A percentile compares a stretch with the other conserved stretches of the same genome.
Conservation (phyloP, 108 stramenopile species). For the Skeletonema potamos region DNA sequence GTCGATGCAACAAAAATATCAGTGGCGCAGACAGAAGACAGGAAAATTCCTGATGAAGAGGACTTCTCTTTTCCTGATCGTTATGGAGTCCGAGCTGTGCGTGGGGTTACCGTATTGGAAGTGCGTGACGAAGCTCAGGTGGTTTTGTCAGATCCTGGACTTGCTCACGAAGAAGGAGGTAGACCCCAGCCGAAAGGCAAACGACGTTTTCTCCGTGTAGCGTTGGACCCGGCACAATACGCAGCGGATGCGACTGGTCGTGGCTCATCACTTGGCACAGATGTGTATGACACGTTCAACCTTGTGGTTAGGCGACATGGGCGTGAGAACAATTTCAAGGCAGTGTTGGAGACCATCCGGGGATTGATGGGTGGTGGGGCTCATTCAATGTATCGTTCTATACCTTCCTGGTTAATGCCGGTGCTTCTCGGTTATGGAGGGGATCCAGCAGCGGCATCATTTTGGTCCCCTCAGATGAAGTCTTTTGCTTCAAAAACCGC, state of each 20-base stretch:
- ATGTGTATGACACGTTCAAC: conserved; percentile 79
- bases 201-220: conserved; percentile 72
- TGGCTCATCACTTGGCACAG: conserved; percentile 58
- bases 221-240: conserved; percentile 91
- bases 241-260: conserved; percentile 49
- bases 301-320: conserved; percentile 88
- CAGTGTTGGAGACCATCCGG: conserved; percentile 92
- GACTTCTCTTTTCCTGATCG: conserved; percentile 78
- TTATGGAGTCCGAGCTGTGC: conserved; percentile 72
- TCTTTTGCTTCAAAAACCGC: conserved; percentile 70
- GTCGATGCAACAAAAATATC: conserved; percentile 77
- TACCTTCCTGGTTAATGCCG: conserved; percentile 92
- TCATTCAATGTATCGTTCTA: conserved; percentile 76
- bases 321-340: conserved; percentile 95
- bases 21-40: conserved; percentile 59
- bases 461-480: conserved; percentile 63
- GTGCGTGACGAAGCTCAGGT: conserved; percentile 86
- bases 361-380: conserved; percentile 71
- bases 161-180: conserved; percentile 29
- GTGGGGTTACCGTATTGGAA: conserved; percentile 84
- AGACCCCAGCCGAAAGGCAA: conserved; percentile 35
- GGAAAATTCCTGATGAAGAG: conserved; percentile 75
- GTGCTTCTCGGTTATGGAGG: conserved; percentile 88
- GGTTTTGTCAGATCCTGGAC: conserved; percentile 79
- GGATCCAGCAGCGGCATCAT: conserved; percentile 80